Conservation (phyloP, 331 rosid species). For the Arachis monticola region DNA sequence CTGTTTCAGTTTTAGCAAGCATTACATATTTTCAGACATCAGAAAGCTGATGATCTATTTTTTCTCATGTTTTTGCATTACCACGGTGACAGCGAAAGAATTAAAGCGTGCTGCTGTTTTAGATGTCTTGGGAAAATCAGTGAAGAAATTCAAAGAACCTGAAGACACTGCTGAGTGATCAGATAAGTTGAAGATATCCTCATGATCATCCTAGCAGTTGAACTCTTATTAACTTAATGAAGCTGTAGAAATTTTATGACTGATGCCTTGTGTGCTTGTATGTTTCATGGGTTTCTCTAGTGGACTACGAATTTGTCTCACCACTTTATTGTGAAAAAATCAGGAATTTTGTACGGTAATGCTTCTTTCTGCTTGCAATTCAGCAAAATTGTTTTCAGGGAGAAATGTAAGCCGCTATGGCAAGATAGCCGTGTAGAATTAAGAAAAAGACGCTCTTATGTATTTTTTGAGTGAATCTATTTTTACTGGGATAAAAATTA, state of each 20-base stretch:
- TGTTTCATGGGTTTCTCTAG: slow-evolving; percentile 12
- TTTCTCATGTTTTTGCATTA: slow-evolving; percentile 13
- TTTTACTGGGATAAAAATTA: no score
- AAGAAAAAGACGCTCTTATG: no score
- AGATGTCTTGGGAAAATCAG: slow-evolving; percentile 69
- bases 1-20: slow-evolving; percentile 13
- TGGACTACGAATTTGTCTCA: slow-evolving; percentile 27
- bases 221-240: slow-evolving; percentile 6
- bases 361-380: background rate
- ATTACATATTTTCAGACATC: background rate
- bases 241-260: background rate
- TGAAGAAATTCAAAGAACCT: slow-evolving; percentile 55
- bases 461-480: no score
- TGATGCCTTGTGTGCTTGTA: slow-evolving; percentile 34
- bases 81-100: slow-evolving; percentile 71
- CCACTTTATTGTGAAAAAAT: slow-evolving; percentile 6
- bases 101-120: slow-evolving; percentile 70
- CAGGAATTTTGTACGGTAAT: background rate
- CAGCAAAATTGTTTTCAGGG: background rate
- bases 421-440: background rate
- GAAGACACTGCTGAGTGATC: slow-evolving; percentile 53
- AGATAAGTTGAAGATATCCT: slow-evolving; percentile 49
- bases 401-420: background rate
- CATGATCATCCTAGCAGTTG: slow-evolving; percentile 26
- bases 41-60: slow-evolving; percentile 31